Evolutionary conservation across 306 rosid genomes (phyloP), one percentile per base, ranked within the genome.

Genomic region (Glycyrrhiza uralensis): DNA sequence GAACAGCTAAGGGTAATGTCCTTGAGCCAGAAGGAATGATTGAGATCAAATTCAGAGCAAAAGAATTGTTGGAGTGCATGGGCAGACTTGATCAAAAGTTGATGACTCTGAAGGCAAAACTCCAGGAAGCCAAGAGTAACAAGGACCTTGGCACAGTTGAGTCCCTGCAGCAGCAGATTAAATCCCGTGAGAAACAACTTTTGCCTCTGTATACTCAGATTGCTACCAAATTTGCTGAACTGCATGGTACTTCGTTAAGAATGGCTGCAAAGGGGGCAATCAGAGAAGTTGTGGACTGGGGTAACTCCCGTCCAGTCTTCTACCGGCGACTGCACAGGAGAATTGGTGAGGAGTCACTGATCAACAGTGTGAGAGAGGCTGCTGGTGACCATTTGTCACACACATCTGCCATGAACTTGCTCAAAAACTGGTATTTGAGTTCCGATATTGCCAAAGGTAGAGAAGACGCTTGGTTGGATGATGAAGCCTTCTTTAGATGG

Each of bases 1-100:
- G 77, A 78, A 94, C 97, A 2, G 96, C 99, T 38, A 94, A 83
- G 75, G 99, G 97, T 63, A 94, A 94, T 46, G 99, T 94, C 55
- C 96, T 94, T 41, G 99, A 94, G 85, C 99, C 99, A 4, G 99
- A 94, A 85, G 99, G 99, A 66, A 91, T 89, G 96, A 91, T 94
- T 10, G 97, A 94, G 95, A 94, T 94, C 76, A 94, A 91, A 75
- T 94, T 94, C 52, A 89, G 97, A 80, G 77, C 93, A 46, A 91
- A 81, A 81, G 99, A 94, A 80, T 80, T 94, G 83, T 71, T 94
- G 70, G 96, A 94, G 71, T 85, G 93, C 82, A 94, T 94, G 99
- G 88, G 95, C 13, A 89, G 99, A 67, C 97, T 94, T 52, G 99
- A 94, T 81, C 88, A 83, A 42, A 83, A 86, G 56, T 81, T 94